These are phyloP conservation scores for Heritiera fomes DNA, from an alignment of 345 rosid genomes.

Conservation along the genomic window DNA sequence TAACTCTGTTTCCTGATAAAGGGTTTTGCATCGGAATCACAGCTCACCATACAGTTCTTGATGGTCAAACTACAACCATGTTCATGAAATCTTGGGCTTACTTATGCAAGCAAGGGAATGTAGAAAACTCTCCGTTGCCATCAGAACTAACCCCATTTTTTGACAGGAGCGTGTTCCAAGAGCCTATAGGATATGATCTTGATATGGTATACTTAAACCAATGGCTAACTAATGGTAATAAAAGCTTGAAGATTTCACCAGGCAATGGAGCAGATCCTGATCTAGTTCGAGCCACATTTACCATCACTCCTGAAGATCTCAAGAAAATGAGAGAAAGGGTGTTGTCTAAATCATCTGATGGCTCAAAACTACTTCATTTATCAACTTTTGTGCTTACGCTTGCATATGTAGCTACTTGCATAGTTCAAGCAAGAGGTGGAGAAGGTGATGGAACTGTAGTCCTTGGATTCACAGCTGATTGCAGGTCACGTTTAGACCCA, in stretches of 20 bases:
- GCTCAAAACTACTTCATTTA: conserved; percentile 24
- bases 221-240: neutral
- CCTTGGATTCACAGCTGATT: conserved; percentile 28
- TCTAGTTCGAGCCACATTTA: conserved; percentile 26
- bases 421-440: conserved; percentile 27
- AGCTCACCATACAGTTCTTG: conserved; percentile 41
- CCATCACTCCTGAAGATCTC: conserved; percentile 26
- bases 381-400: conserved; percentile 32
- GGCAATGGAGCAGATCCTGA: neutral
- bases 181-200: conserved; percentile 18
- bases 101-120: conserved; percentile 15
- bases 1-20: conserved; percentile 35
- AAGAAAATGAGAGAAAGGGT: conserved; percentile 25
- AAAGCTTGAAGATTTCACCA: conserved; percentile 17
- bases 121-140: neutral
- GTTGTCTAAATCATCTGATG: neutral
- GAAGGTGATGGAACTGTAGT: conserved; percentile 7
- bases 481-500: conserved; percentile 27
- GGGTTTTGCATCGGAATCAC: conserved; percentile 41
- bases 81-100: conserved; percentile 48
- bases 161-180: conserved; percentile 31
- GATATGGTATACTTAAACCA: conserved; percentile 7
- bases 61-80: conserved; percentile 38
- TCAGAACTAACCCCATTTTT: conserved; percentile 27
- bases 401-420: conserved; percentile 24